Evolutionary conservation across 2,329 filamentous ascomycete genomes (phyloP), one percentile per base, ranked within the genome.

Genomic region (Didymella glomerata): DNA sequence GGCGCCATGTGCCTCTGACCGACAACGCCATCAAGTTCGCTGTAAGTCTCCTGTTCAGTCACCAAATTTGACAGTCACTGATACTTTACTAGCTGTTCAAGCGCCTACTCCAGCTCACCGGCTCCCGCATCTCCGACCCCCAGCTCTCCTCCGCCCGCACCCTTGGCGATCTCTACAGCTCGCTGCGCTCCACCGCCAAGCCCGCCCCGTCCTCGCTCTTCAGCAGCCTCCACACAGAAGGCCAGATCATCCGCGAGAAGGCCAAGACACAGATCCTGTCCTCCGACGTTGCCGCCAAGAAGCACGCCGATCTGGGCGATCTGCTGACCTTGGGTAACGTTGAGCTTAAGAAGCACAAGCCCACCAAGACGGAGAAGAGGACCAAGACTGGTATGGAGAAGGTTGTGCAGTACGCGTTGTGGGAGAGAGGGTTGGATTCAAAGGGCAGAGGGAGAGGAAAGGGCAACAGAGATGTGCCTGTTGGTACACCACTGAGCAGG

Each of bases 31-130:
- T 76, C 58, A 77, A 77, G 44, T 77, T 77, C 27, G 74, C 74
- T 32, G 76, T 77, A 73, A 69, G 75, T 59, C 22, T 1, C 8
- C n/a, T 13, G 7, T n/a, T 18, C n/a, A n/a, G n/a, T n/a, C n/a
- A n/a, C n/a, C n/a, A n/a, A n/a, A n/a, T n/a, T n/a, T n/a, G n/a
- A n/a, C n/a, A n/a, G n/a, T n/a, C 25, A 27, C 51, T 49, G 32
- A 50, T 7, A 49, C 51, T 61, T 72, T 16, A 30, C 22, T 66
- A 97, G 93, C 84, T 95, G 65, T 81, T 88, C 70, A 96, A 97
- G 80, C 89, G 92, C 59, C 81, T 93, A 61, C 87, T 90, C 75
- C 90, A 95, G 75, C 83, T 96, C 60, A 93, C 90, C n/a, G 91
- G 92, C 61, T 86, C 88, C 61, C 85, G 86, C 59, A 82, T 97